Evolutionary conservation across 306 rosid species (phyloP).

Genomic region (Cotoneaster glaucophyllus): DNA sequence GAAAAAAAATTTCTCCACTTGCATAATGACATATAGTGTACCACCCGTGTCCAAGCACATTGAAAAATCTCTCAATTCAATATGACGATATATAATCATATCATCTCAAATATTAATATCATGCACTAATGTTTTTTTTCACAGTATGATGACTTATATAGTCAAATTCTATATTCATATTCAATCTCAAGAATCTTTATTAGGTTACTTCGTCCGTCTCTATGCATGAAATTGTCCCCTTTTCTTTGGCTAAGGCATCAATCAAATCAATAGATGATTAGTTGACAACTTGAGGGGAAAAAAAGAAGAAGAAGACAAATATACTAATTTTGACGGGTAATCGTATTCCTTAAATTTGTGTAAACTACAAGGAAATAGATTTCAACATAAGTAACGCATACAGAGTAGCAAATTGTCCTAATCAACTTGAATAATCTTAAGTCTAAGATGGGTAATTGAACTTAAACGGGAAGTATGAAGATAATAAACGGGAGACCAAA

Average conservation of each 20-base stretch:
- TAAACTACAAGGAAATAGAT: too few relatives aligned
- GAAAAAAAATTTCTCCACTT: too few relatives aligned
- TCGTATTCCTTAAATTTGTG: background rate
- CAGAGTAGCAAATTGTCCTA: background rate
- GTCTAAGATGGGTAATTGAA: background rate
- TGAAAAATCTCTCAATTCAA: too few relatives aligned
- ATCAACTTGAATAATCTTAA: background rate
- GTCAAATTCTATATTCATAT: background rate
- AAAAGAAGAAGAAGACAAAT: background rate
- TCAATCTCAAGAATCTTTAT: background rate
- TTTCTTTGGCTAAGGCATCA: background rate
- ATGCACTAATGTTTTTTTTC: background rate
- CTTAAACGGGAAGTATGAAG: background rate
- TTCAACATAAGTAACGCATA: too few relatives aligned
- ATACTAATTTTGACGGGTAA: background rate
- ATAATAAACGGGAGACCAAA: background rate
- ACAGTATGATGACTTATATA: background rate
- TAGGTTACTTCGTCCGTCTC: background rate
- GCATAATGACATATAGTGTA: too few relatives aligned
- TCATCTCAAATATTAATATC: too few relatives aligned
- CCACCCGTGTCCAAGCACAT: fast-evolving
- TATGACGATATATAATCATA: too few relatives aligned
- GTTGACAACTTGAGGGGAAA: background rate
- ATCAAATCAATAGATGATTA: background rate
- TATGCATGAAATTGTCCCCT: background rate